Evolutionary conservation across 257 asterid genomes (phyloP).

Genomic region (Lycium barbarum): DNA sequence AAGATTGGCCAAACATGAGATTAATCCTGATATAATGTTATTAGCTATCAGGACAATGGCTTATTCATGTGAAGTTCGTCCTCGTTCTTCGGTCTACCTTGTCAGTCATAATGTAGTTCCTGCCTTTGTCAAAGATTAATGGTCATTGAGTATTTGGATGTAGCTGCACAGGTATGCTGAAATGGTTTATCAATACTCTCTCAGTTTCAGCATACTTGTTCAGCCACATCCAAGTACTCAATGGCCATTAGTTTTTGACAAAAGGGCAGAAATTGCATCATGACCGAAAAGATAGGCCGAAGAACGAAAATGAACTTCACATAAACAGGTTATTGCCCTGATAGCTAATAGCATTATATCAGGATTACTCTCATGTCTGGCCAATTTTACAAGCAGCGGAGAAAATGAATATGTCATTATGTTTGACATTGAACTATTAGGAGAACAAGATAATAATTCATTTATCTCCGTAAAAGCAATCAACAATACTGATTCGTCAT

Average conservation of each 20-base stretch:
- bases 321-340: slow-evolving; percentile 86
- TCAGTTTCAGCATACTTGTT: too few species aligned
- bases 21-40: slow-evolving; percentile 77
- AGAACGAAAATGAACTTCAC: slow-evolving; percentile 59
- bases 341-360: slow-evolving; percentile 80
- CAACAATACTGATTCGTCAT: slow-evolving; percentile 77
- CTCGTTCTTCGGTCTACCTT: slow-evolving; percentile 35
- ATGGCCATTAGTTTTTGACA: too few species aligned
- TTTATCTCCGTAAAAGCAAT: slow-evolving; percentile 82
- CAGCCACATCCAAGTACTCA: too few species aligned
- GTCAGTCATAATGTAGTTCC: slow-evolving; percentile 69
- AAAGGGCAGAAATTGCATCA: too few species aligned
- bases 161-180: too few species aligned
- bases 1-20: slow-evolving; percentile 67
- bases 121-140: background rate
- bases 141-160: too few species aligned
- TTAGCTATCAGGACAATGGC: slow-evolving; percentile 84
- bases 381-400: slow-evolving; percentile 76
- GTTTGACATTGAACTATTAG: slow-evolving; percentile 74
- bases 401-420: slow-evolving; percentile 71
- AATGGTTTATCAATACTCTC: too few species aligned
- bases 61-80: slow-evolving; percentile 83
- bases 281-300: too few species aligned
- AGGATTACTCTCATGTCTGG: slow-evolving; percentile 67
- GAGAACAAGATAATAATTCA: slow-evolving; percentile 74